Percentiles rank a stretch among this genome's conserved stretches.
These are phyloP conservation scores for Cornus controversa DNA, from an alignment of 148 eudicot genomes.

Conservation along the genomic window DNA sequence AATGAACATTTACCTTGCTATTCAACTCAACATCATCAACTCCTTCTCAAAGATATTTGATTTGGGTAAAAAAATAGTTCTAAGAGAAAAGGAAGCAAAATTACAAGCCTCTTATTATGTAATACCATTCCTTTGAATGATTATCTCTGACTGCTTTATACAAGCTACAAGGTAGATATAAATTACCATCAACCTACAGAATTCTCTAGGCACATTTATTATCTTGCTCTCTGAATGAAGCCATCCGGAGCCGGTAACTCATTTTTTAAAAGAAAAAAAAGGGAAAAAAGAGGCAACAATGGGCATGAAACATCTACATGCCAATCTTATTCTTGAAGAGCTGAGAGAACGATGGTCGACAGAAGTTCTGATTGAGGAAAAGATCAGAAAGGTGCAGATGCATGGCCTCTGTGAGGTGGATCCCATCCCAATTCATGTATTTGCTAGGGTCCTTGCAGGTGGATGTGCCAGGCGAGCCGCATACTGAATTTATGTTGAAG, in stretches of 20 bases:
- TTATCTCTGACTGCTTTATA: too few relatives aligned
- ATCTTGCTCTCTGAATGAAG: not conserved
- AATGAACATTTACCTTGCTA: too few relatives aligned
- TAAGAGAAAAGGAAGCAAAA: too few relatives aligned
- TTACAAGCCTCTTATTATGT: too few relatives aligned
- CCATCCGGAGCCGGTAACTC: too few relatives aligned
- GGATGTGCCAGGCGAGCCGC: constrained; percentile 26
- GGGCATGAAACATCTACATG: constrained; percentile 1
- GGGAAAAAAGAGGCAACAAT: not conserved
- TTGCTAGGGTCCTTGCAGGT: constrained; percentile 19
- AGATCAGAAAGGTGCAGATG: constrained; percentile 20
- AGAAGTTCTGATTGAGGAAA: constrained; percentile 32
- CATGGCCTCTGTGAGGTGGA: constrained; percentile 35
- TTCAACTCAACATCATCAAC: too few relatives aligned
- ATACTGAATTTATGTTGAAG: constrained; percentile 12
- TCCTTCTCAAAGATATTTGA: too few relatives aligned
- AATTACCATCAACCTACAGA: too few relatives aligned
- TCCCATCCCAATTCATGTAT: constrained; percentile 32
- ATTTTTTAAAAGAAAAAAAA: too few relatives aligned
- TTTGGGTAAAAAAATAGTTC: too few relatives aligned
- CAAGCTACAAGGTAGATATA: too few relatives aligned
- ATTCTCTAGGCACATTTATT: not conserved
- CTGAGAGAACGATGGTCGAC: constrained; percentile 27
- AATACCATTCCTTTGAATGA: too few relatives aligned
- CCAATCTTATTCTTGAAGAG: constrained; percentile 11